phyloP scores from a whole-genome alignment of 2,329 filamentous ascomycete genomes.

The Bipolaris oryzae region DNA sequence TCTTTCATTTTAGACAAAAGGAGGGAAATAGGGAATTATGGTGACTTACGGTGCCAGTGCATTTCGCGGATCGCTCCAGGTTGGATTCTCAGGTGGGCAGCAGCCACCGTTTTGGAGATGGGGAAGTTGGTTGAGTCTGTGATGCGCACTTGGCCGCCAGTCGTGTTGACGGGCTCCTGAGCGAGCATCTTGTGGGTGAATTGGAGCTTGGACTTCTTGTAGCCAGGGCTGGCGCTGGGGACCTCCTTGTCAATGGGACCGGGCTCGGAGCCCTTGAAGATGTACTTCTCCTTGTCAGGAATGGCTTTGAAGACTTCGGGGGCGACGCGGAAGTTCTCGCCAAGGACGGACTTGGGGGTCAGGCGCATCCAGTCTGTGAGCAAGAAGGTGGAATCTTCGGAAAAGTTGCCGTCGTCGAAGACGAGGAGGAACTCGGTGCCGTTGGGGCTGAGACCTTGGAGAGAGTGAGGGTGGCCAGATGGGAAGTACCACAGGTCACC shows the following conservation, averaged over 20 bases:
- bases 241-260: slow-evolving; percentile 69
- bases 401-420: slow-evolving; percentile 65
- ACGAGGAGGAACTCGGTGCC: slow-evolving; percentile 69
- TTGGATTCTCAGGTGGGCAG: slow-evolving; percentile 72
- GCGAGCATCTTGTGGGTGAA: slow-evolving; percentile 76
- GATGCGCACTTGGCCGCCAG: slow-evolving; percentile 74
- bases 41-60: slow-evolving; percentile 71
- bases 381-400: slow-evolving; percentile 72
- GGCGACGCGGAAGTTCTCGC: slow-evolving; percentile 76
- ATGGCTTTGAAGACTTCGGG: slow-evolving; percentile 73
- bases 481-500: slow-evolving; percentile 86
- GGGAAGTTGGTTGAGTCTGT: slow-evolving; percentile 78
- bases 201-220: slow-evolving; percentile 69
- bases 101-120: slow-evolving; percentile 73
- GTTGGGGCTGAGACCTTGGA: slow-evolving; percentile 72
- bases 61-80: slow-evolving; percentile 77
- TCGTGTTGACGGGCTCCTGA: slow-evolving; percentile 68
- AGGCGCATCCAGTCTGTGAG: slow-evolving; percentile 76
- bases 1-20: not conserved
- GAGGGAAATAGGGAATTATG: not conserved
- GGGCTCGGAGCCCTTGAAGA: slow-evolving; percentile 73
- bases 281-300: slow-evolving; percentile 72
- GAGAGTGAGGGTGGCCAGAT: slow-evolving; percentile 75
- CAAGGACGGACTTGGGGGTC: slow-evolving; percentile 72
- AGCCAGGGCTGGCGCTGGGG: slow-evolving; percentile 61